Base-by-base conservation (phyloP, 805 yeast genomes). In the Candida sphagnicola region DNA sequence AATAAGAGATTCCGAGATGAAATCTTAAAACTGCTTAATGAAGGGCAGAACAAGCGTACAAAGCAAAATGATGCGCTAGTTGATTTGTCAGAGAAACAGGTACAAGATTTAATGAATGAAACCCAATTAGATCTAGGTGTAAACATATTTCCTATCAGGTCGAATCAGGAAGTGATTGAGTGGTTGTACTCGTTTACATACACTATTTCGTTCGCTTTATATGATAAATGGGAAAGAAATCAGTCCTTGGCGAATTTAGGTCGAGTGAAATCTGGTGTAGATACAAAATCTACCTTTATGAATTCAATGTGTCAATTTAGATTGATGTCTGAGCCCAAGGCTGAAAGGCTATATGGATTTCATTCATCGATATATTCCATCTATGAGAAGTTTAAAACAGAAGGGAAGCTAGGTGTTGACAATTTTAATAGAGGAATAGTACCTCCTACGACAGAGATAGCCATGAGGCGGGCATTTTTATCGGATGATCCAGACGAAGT, bases 131-230 rank as follows among this genome's bases (percentile, higher is more conserved):
- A 62, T 23, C 47, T 66, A 46, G 71, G 72, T 3, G 55, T 76
- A 15, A 78, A 77, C 44, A 53, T 80, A 1, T 78, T 79, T 47
- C 74, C 70, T 12, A 67, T 74, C 1, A 68, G 65, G 57, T 75
- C 65, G 33, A 50, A 52, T 5, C 66, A 56, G 34, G 85, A 80
- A 35, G 57, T 74, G 1, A 39, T 67, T 1, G 67, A 60, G 3
- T 79, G 86, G 79, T 50, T 82, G 12, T 72, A 66, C 33, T 72
- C 81, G 12, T 70, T 81, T 44, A 63, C 85, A 0, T 74, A 78
- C 46, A 68, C 87, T 0, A 67, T 82, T 5, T 68, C 79, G 0
- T 53, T 61, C 12, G 62, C 76, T 10, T 50, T 78, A 21, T 76
- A 77, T 55, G 88, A 82, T 50, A 75, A 75, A 16, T 58, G 59